Base-by-base conservation (phyloP, 306 rosid species). In the Cucumis hystrix region DNA sequence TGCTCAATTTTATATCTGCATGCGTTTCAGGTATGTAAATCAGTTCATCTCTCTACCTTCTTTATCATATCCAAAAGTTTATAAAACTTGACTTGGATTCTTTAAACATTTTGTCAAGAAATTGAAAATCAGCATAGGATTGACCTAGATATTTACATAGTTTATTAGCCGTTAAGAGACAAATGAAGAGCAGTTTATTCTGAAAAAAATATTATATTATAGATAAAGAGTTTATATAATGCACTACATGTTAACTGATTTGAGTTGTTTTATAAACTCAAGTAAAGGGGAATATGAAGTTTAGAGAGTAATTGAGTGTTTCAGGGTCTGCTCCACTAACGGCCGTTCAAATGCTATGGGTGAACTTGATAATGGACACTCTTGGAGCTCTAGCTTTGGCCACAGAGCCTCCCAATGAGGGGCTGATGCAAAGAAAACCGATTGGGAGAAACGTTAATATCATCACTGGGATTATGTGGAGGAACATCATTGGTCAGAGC, bases 291-390 rank as follows among this genome's bases (percentile, higher is more conserved):
- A 12, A 5, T 3, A 5, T 10, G n/a, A 66, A 2, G 1, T 67
- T 4, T 17, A 1, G 17, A 43, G 49, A 43, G 30, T n/a, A 5
- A 68, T 21, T 6, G 73, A 78, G 30, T 77, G 9, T 52, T 85
- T 60, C 89, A 94, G 98, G 97, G 0, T 64, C 91, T 37, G 89
- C 98, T 66, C 98, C 98, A 65, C 89, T 94, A 7, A 90, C 96
- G 8, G 96, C 98, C 69, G 97, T 91, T 68, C 98, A 94, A 84
- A 91, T 94, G 97, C 96, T 94, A 37, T 94, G 98, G 97, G 96
- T 94, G 64, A 94, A 94, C 88, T 82, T 94, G 91, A 94, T 94
- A 66, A 94, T 94, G 98, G 97, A 91, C 87, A 94, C 97, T 40
- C 87, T 91, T 17, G 97, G 98, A 0, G 98, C 98, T 64, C 84